Evolutionary conservation across 345 rosid species (phyloP).

Genomic region (Gynandropsis gynandra): DNA sequence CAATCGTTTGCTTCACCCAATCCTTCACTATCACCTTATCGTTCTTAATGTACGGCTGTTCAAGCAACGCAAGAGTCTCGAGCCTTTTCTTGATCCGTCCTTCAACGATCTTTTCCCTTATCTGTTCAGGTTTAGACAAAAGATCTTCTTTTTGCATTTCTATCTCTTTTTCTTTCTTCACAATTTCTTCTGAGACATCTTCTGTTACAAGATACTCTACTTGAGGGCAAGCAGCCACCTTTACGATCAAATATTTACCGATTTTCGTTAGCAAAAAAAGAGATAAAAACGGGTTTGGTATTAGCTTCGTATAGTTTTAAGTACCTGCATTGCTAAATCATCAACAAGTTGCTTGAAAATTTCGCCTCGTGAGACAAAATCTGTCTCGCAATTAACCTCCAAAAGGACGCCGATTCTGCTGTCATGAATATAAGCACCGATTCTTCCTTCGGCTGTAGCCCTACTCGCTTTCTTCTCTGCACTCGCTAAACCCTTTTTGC

Average conservation of each 20-base stretch:
- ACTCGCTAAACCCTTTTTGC: slow-evolving; percentile 90
- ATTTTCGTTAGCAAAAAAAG: not conserved
- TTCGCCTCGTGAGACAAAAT: slow-evolving; percentile 91
- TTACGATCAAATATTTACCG: not conserved
- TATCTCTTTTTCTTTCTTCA: slow-evolving; percentile 76
- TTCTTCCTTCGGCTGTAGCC: slow-evolving; percentile 91
- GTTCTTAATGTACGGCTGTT: slow-evolving; percentile 88
- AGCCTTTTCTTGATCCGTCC: slow-evolving; percentile 89
- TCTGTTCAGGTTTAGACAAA: slow-evolving; percentile 81
- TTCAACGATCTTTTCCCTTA: slow-evolving; percentile 79
- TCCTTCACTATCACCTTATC: slow-evolving; percentile 88
- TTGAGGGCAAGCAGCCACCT: slow-evolving; percentile 90
- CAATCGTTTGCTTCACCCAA: slow-evolving; percentile 79
- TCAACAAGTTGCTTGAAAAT: slow-evolving; percentile 90
- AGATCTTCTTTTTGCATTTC: slow-evolving; percentile 99
- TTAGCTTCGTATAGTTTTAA: not conserved
- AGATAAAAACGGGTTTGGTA: not conserved
- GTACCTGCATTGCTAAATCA: slow-evolving; percentile 81
- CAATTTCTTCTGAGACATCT: slow-evolving; percentile 73
- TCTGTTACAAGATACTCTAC: slow-evolving; percentile 73
- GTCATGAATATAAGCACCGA: slow-evolving; percentile 90
- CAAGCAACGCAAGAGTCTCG: slow-evolving; percentile 80
- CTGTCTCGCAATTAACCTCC: slow-evolving; percentile 95
- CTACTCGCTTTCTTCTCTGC: slow-evolving; percentile 93
- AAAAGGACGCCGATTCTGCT: slow-evolving; percentile 88